phyloP scores from a whole-genome alignment of 192 early-diverging fungal species.

The Obelidium mucronatum region DNA sequence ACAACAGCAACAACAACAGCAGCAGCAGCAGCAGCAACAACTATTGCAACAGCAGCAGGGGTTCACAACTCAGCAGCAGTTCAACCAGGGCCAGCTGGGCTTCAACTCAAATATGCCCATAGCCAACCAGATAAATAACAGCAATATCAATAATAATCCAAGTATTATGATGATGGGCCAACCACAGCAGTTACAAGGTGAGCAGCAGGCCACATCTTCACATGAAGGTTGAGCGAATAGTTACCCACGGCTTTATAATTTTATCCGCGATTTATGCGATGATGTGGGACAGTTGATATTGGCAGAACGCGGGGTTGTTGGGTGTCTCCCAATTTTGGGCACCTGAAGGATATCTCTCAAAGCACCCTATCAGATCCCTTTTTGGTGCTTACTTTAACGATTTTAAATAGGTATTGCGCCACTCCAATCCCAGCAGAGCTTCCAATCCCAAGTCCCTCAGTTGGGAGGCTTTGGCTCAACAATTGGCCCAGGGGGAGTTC shows the following conservation, averaged over 20 bases:
- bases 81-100: not conserved
- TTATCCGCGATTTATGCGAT: too few species aligned
- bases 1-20: constrained; percentile 11
- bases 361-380: not conserved
- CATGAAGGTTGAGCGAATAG: too few species aligned
- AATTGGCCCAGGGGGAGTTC: not conserved
- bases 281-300: too few species aligned
- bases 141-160: constrained; percentile 4
- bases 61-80: constrained; percentile 5
- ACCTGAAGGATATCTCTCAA: not conserved
- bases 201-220: not conserved
- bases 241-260: too few species aligned
- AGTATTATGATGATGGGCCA: not conserved
- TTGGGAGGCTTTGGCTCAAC: constrained; percentile 8
- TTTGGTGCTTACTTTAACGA: not conserved
- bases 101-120: not conserved
- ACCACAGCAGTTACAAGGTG: not conserved
- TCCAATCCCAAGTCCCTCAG: constrained; percentile 16
- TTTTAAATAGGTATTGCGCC: not conserved
- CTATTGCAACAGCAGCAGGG: constrained; percentile 35
- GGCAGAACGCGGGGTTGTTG: not conserved
- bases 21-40: constrained; percentile 34
- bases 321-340: not conserved
- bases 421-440: not conserved
- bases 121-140: not conserved